Base-by-base conservation (phyloP, 768 basidiomycete species). In the Paxillus ammoniavirescens region DNA sequence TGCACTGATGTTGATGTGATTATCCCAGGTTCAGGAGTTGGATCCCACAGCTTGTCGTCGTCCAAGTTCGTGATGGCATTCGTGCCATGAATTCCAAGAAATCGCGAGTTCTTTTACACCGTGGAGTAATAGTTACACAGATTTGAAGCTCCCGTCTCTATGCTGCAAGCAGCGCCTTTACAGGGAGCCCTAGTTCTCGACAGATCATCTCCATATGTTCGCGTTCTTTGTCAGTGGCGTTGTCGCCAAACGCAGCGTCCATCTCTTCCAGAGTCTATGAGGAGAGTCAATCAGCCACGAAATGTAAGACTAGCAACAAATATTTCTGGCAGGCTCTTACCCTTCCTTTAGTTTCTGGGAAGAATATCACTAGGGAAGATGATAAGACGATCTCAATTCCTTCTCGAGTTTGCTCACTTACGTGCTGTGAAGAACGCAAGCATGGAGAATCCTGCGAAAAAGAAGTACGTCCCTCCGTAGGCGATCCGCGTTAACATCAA, bases 231-330 rank as follows among this genome's bases (percentile, higher is more conserved):
- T 65, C 67, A 9, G 66, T 55, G 43, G 64, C 51, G 12, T 61
- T 59, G 15, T 70, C 70, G 8, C 68, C 70, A 56, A 70, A 70
- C 14, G 62, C 64, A 2, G 59, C 62, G 30, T 70, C 62, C 70
- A 70, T 72, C 37, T 72, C 68, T 50, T 70, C 68, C 47, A 70
- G 47, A 1, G 70, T 70, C 70, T 72, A 41, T 4, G n/a, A 8
- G 17, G 9, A 58, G 49, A 13, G 4, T 31, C 13, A 3, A 36
- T 30, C 21, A 50, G 31, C n/a, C n/a, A 38, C 13, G 42, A 9
- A 8, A n/a, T 21, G 21, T 3, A 35, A 14, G 28, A 17, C 4
- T 13, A 26, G 4, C 31, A 36, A 23, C 9, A 26, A 26, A 26
- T 26, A 5, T 33, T 5, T n/a, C 50, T 8, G 8, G 43, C 28